Evolutionary conservation across 2,329 filamentous ascomycete species (phyloP).

Genomic region (Sporothrix inflata): DNA sequence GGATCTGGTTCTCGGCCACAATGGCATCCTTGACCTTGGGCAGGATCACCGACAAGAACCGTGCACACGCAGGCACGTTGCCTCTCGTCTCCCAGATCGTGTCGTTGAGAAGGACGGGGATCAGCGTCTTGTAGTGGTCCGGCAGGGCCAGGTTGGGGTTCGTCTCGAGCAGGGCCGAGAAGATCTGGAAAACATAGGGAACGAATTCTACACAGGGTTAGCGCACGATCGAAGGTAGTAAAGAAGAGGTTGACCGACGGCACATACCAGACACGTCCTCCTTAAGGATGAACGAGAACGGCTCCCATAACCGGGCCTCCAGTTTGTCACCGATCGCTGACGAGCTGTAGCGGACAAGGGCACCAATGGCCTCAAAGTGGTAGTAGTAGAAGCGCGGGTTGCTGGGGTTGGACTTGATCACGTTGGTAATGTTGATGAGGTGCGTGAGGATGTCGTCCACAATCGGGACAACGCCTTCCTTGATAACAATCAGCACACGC

Average conservation of each 20-base stretch:
- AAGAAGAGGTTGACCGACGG: neutral
- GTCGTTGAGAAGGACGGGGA: slow-evolving; percentile 78
- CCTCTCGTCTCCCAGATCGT: slow-evolving; percentile 87
- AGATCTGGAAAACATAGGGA: slow-evolving; percentile 94
- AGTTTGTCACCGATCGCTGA: slow-evolving; percentile 69
- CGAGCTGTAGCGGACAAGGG: slow-evolving; percentile 76
- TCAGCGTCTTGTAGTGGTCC: slow-evolving; percentile 76
- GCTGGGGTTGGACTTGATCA: slow-evolving; percentile 93
- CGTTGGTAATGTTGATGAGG: slow-evolving; percentile 84
- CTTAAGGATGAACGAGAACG: slow-evolving; percentile 78
- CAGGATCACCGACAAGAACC: slow-evolving; percentile 82
- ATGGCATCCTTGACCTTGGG: slow-evolving; percentile 75
- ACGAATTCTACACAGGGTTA: slow-evolving; percentile 68
- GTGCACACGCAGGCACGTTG: slow-evolving; percentile 88
- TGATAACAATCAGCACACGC: slow-evolving; percentile 93
- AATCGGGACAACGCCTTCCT: slow-evolving; percentile 74
- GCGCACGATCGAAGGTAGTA: slow-evolving; percentile 38
- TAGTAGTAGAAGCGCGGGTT: slow-evolving; percentile 99
- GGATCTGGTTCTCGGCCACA: slow-evolving; percentile 76
- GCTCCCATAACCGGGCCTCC: slow-evolving; percentile 78
- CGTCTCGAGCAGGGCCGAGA: slow-evolving; percentile 85
- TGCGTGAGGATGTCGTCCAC: slow-evolving; percentile 80
- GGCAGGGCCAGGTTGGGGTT: slow-evolving; percentile 80
- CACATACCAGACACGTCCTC: slow-evolving; percentile 68
- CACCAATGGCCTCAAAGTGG: slow-evolving; percentile 92